A percentile compares a stretch with the other conserved stretches of the same genome.
Conservation (phyloP, 257 asterid genomes). For the Agastache rugosa region DNA sequence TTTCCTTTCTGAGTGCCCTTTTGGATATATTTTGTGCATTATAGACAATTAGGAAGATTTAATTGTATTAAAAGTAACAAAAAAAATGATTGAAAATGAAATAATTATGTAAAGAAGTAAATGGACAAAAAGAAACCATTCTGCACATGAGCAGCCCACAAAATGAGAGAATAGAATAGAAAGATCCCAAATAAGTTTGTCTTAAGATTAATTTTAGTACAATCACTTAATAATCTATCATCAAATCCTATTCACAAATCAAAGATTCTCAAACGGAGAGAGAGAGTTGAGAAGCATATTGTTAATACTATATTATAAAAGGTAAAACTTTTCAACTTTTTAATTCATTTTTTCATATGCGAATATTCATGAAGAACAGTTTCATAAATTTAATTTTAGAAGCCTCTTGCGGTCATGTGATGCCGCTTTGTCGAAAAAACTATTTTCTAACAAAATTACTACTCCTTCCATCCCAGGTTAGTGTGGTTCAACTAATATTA, state of each 20-base stretch:
- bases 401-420: background rate
- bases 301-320: background rate
- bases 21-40: slow-evolving; percentile 22
- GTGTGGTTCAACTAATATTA: too few relatives aligned
- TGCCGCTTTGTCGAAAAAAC: background rate
- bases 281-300: slow-evolving; percentile 8
- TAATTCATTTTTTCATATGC: background rate
- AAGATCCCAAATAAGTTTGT: slow-evolving; percentile 32
- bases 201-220: slow-evolving; percentile 6
- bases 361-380: background rate
- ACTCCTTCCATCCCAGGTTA: too few relatives aligned
- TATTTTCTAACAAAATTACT: too few relatives aligned
- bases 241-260: slow-evolving; percentile 25
- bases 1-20: slow-evolving; percentile 19
- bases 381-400: background rate
- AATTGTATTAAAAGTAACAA: background rate
- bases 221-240: slow-evolving; percentile 8
- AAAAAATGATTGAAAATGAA: background rate
- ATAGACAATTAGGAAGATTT: slow-evolving; percentile 22
- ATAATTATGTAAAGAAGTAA: slow-evolving; percentile 1
- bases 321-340: background rate
- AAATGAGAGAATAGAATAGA: background rate
- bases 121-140: slow-evolving; percentile 28
- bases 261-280: slow-evolving; percentile 9
- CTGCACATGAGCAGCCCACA: slow-evolving; percentile 30